Conservation (phyloP, 129 eudicot species). For the Flaveria brownii region DNA sequence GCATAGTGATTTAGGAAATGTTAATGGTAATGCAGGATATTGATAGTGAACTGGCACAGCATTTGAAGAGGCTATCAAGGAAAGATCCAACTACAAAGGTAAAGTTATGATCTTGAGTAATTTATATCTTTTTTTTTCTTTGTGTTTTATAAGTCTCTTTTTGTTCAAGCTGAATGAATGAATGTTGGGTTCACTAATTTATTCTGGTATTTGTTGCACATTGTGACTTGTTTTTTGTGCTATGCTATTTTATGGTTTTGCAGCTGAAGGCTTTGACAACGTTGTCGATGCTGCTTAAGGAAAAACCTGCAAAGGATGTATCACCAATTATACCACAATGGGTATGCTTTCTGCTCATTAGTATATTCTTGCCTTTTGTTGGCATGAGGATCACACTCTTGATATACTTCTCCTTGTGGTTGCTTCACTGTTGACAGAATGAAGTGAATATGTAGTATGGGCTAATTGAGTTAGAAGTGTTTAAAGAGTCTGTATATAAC, state of each 20-base stretch:
- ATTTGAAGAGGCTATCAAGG: slow-evolving; percentile 83
- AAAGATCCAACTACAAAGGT: slow-evolving; percentile 98
- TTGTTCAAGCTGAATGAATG: background rate
- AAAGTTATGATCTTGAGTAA: background rate
- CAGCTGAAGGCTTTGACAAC: slow-evolving; percentile 90
- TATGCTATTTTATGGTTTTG: slow-evolving; percentile 23
- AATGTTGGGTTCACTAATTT: too few relatives aligned
- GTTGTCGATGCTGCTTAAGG: slow-evolving; percentile 60
- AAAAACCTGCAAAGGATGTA: slow-evolving; percentile 76
- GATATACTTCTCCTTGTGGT: background rate
- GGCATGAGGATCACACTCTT: background rate
- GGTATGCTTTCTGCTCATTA: slow-evolving; percentile 50
- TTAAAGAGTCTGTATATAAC: background rate
- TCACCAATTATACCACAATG: slow-evolving; percentile 74
- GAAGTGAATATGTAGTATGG: background rate
- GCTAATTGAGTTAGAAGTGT: background rate
- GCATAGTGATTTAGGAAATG: slow-evolving; percentile 3
- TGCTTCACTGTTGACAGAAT: background rate
- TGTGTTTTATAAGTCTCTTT: background rate
- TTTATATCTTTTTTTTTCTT: too few relatives aligned
- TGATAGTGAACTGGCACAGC: slow-evolving; percentile 86
- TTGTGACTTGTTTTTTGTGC: background rate
- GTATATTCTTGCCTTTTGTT: background rate
- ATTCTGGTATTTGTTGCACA: background rate
- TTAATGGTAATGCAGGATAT: slow-evolving; percentile 49